A percentile compares a stretch with the other conserved stretches of the same genome.
Evolutionary conservation across 2,329 filamentous ascomycete species (phyloP).

Genomic region (Curvularia sp.): DNA sequence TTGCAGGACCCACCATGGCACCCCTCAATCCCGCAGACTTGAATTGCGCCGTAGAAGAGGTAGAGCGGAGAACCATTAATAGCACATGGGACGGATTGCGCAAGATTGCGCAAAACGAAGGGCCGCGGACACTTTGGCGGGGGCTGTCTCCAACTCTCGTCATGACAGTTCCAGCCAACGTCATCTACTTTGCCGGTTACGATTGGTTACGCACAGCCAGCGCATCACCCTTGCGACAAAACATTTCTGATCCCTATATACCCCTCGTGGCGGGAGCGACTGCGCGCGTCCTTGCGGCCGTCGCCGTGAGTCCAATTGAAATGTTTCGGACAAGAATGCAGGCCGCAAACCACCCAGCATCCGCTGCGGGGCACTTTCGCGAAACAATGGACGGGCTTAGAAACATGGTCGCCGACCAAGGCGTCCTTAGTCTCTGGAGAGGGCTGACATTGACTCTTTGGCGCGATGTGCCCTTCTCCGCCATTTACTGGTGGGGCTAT

Average conservation of each 20-base stretch:
- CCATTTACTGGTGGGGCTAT: conserved; percentile 98
- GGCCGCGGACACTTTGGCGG: conserved; percentile 84
- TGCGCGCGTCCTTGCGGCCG: conserved; percentile 80
- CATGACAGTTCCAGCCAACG: conserved; percentile 94
- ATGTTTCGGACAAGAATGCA: conserved; percentile 94
- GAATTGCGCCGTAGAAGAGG: conserved; percentile 86
- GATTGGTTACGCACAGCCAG: conserved; percentile 85
- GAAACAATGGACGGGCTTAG: conserved; percentile 78
- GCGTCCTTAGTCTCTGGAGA: conserved; percentile 86
- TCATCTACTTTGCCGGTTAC: conserved; percentile 98
- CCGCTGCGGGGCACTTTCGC: conserved; percentile 71
- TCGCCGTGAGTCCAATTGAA: conserved; percentile 87
- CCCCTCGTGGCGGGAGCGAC: conserved; percentile 81
- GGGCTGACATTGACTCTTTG: conserved; percentile 90
- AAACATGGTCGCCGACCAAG: conserved; percentile 78
- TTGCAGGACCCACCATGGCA: conserved; percentile 67
- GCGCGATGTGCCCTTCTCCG: conserved; percentile 97
- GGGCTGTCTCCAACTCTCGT: conserved; percentile 91
- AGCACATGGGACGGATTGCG: conserved; percentile 90
- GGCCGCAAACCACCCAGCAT: conserved; percentile 63
- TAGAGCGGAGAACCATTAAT: conserved; percentile 81
- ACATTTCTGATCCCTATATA: conserved; percentile 68
- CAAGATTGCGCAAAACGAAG: conserved; percentile 96
- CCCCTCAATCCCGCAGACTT: conserved; percentile 54
- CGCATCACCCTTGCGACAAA: conserved; percentile 72